Evolutionary conservation across 768 basidiomycete genomes (phyloP).

Genomic region (Naganishia vaughanmartiniae): DNA sequence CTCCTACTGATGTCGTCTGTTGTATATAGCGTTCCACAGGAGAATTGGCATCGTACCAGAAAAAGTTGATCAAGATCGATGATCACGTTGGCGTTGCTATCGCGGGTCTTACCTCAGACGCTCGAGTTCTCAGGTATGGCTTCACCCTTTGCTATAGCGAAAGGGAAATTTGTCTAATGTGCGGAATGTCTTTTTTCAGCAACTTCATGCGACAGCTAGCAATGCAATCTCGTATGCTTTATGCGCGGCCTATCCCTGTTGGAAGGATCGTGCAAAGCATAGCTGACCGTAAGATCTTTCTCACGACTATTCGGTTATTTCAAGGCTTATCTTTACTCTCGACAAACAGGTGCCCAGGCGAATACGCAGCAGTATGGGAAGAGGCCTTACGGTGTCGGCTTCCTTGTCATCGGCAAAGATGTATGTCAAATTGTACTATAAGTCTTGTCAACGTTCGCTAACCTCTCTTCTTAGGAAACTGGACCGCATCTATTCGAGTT

Average conservation of each 20-base stretch:
- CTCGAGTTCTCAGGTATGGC: slow-evolving; percentile 85
- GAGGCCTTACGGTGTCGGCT: slow-evolving; percentile 96
- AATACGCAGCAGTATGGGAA: slow-evolving; percentile 98
- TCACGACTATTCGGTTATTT: background rate
- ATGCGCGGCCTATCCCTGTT: slow-evolving; percentile 90
- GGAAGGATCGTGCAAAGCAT: slow-evolving; percentile 88
- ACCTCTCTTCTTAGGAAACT: slow-evolving; percentile 58
- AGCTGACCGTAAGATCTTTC: slow-evolving; percentile 69
- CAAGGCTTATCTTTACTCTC: slow-evolving; percentile 55
- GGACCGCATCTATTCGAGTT: slow-evolving; percentile 98
- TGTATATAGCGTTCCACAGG: slow-evolving; percentile 81
- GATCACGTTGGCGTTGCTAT: slow-evolving; percentile 99
- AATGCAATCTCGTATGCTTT: slow-evolving; percentile 89
- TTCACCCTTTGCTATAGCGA: background rate
- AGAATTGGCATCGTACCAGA: slow-evolving; percentile 97
- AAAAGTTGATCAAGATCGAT: slow-evolving; percentile 99
- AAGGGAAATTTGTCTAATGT: background rate
- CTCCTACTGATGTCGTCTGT: background rate
- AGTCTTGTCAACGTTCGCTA: background rate
- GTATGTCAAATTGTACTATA: slow-evolving; percentile 40
- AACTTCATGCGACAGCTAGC: slow-evolving; percentile 99
- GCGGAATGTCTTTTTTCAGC: slow-evolving; percentile 55
- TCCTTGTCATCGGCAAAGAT: slow-evolving; percentile 94
- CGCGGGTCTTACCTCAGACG: slow-evolving; percentile 97
- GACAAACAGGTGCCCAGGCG: slow-evolving; percentile 66